phyloP scores from a whole-genome alignment of 352 stramenopile genomes.

The Globisporangium paroecandrum region DNA sequence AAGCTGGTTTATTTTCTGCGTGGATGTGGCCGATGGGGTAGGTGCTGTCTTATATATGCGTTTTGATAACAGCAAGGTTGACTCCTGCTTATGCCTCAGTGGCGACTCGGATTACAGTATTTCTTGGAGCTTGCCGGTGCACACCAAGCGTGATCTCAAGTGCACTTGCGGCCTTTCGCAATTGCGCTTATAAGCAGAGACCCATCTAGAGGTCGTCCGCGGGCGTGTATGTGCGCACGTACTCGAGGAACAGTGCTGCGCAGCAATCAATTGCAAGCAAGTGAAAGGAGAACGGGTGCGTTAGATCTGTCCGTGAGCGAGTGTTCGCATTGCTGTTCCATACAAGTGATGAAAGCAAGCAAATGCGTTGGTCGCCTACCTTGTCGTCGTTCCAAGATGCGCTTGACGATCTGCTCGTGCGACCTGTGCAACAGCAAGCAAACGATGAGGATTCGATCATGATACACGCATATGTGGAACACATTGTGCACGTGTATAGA shows the following conservation, averaged over 20 bases:
- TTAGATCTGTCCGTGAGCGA: neutral
- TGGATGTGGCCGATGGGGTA: neutral
- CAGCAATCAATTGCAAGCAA: neutral
- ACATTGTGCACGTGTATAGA: neutral
- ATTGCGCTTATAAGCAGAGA: neutral
- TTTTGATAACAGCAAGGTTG: too few species aligned
- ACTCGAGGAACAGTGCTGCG: slow-evolving; percentile 41
- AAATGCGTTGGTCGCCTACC: slow-evolving; percentile 15
- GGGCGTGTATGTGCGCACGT: slow-evolving; percentile 39
- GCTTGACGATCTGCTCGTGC: slow-evolving; percentile 36
- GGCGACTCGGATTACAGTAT: neutral
- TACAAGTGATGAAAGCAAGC: neutral
- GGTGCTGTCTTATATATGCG: neutral
- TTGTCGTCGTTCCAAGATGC: slow-evolving; percentile 33
- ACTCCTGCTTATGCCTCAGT: too few species aligned
- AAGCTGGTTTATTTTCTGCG: neutral
- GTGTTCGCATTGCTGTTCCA: neutral
- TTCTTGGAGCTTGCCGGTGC: slow-evolving; percentile 2
- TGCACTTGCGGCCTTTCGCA: neutral
- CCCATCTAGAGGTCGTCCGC: slow-evolving; percentile 24
- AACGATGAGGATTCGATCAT: slow-evolving; percentile 6
- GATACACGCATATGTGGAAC: neutral
- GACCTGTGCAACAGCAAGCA: slow-evolving; percentile 16
- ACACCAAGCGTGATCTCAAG: too few species aligned
- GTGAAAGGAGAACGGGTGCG: neutral